Conservation (phyloP, 2,329 filamentous ascomycete genomes). For the Pseudogymnoascus sp. region DNA sequence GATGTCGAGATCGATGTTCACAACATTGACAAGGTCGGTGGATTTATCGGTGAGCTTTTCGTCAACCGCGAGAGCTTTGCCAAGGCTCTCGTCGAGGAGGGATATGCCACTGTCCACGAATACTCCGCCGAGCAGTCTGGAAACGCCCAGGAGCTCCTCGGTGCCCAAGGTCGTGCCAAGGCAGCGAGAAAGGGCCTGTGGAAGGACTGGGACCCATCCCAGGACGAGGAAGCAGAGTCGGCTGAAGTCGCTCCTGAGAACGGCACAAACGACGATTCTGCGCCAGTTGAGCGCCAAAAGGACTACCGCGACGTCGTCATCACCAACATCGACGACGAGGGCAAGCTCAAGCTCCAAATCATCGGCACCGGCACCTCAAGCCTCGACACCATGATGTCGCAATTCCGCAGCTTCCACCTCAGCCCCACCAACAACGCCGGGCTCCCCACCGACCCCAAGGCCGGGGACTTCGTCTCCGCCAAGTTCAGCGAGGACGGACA, state of each 20-base stretch:
- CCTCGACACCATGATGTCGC: constrained; percentile 78
- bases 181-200: constrained; percentile 80
- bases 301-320: constrained; percentile 94
- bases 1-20: constrained; percentile 95
- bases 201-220: constrained; percentile 87
- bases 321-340: constrained; percentile 77
- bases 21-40: constrained; percentile 90
- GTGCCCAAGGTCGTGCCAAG: constrained; percentile 83
- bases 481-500: constrained; percentile 82
- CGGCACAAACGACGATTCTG: constrained; percentile 42
- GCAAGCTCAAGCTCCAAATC: constrained; percentile 82
- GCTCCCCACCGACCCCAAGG: constrained; percentile 70
- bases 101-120: constrained; percentile 80
- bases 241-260: constrained; percentile 40
- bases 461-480: constrained; percentile 83
- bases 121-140: constrained; percentile 96
- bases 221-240: constrained; percentile 54
- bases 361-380: constrained; percentile 78
- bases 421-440: constrained; percentile 71
- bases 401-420: constrained; percentile 85
- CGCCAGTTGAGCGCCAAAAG: constrained; percentile 53
- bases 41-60: constrained; percentile 92
- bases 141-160: constrained; percentile 77
- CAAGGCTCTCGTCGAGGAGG: constrained; percentile 87
- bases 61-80: constrained; percentile 94